Base-by-base conservation (phyloP, 169 alveolate genomes). In the Plasmodium vivax region DNA sequence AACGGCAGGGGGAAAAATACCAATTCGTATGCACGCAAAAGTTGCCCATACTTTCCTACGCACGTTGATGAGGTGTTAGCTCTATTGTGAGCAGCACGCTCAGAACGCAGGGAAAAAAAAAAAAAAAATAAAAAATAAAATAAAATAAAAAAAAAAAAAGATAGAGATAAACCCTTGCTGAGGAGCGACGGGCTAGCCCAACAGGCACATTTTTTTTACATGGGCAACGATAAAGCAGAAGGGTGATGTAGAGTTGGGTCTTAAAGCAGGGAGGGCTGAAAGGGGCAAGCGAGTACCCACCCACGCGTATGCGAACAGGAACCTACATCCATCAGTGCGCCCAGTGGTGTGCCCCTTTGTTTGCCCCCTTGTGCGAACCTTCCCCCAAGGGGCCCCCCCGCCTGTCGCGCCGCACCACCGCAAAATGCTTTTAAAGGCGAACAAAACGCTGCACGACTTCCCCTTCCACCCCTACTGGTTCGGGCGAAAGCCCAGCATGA, bases 401-500 rank as follows among this genome's bases (percentile, higher is more conserved):
- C 7, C 6, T 38, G 45, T 12, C 58, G 51, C 5, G 12, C n/a
- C 58, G 12, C 58, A 47, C 58, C 58, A 19, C 30, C 43, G 47
- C 83, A 27, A 87, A 87, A 88, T 88, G 94, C 82, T 88, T 77
- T 79, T 88, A 58, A 88, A 88, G 56, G 84, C 90, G 83, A 88
- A 88, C 72, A 88, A 80, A 47, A 88, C 94, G 23, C 73, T 88
- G 54, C 68, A 88, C 51, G 94, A 88, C 82, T 88, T 88, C 73
- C 94, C 94, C 12, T 88, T 77, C 82, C 94, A 88, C 30, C 34
- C 74, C 71, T 88, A 79, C 82, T 88, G 94, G 94, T 88, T 88
- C 82, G 94, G 94, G 10, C 30, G 79, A 75, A 88, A 62, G 32
- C 94, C 94, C 27, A 80, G 82, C 83, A 58, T 88, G 82, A 88